Evolutionary conservation across 2,329 filamentous ascomycete species (phyloP).

Genomic region (Tolypocladium tundrense): DNA sequence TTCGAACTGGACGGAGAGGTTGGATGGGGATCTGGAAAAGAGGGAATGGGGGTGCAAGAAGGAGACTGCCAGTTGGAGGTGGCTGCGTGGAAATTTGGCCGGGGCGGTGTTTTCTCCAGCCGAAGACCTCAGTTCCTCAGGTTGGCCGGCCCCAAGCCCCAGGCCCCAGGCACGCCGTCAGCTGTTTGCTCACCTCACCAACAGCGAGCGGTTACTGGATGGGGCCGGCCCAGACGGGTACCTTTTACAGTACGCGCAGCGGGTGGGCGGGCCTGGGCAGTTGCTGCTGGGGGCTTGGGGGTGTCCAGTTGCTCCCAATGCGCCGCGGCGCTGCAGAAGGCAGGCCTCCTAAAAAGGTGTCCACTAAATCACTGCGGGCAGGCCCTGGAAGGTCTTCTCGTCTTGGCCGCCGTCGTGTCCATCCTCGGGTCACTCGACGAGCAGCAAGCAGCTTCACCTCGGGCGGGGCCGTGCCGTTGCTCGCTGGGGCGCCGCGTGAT

Average conservation of each 20-base stretch:
- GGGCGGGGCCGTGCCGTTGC: background rate
- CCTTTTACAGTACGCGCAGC: background rate
- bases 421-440: background rate
- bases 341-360: background rate
- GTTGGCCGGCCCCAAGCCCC: background rate
- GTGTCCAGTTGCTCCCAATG: background rate
- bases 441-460: background rate
- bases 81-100: conserved; percentile 8
- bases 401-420: too few species aligned
- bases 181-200: background rate
- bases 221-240: background rate
- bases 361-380: background rate
- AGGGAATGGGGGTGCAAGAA: conserved; percentile 2
- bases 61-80: conserved; percentile 1
- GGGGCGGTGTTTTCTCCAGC: conserved; percentile 6
- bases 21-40: conserved; percentile 5
- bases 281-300: too few species aligned
- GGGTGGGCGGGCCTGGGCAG: background rate
- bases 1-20: conserved; percentile 8
- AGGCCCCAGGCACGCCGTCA: background rate
- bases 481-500: background rate
- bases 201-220: background rate
- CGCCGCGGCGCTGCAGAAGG: background rate
- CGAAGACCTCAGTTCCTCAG: background rate
- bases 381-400: too few species aligned